Percentiles rank a stretch among this genome's conserved stretches.
Conservation (phyloP, 164 flowering plant species). For the Malania oleifera region DNA sequence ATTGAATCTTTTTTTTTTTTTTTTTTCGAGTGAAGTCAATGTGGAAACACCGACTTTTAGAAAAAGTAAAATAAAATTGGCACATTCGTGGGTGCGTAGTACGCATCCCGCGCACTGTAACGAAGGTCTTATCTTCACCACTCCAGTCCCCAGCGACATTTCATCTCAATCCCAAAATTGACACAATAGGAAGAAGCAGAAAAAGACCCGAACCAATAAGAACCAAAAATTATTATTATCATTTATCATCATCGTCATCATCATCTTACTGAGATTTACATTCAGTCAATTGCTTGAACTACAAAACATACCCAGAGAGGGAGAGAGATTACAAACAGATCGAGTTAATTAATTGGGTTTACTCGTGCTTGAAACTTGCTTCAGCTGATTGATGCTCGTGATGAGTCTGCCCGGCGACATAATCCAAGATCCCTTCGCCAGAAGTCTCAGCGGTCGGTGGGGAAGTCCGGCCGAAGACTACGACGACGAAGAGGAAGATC, state of each 20-base stretch:
- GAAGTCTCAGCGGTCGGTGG: slow-evolving; percentile 29
- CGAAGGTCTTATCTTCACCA: too few species aligned
- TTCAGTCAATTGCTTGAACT: background rate
- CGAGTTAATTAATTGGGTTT: background rate
- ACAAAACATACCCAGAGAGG: background rate
- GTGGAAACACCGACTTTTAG: too few species aligned
- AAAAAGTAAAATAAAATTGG: too few species aligned
- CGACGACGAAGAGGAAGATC: slow-evolving; percentile 36
- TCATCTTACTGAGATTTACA: background rate
- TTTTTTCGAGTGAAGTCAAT: too few species aligned
- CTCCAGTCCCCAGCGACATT: too few species aligned
- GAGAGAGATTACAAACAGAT: background rate
- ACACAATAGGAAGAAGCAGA: background rate
- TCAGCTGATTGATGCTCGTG: slow-evolving; percentile 18
- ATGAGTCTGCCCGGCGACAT: slow-evolving; percentile 44
- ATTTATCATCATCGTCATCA: too few species aligned
- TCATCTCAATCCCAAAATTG: too few species aligned
- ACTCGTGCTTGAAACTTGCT: slow-evolving; percentile 14
- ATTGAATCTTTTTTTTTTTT: too few species aligned
- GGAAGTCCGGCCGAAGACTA: slow-evolving; percentile 46
- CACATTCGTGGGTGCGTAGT: too few species aligned
- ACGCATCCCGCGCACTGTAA: too few species aligned
- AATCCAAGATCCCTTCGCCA: slow-evolving; percentile 55
- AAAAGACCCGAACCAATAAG: background rate
- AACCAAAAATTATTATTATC: background rate